Evolutionary conservation across 768 basidiomycete species (phyloP), one percentile per base, ranked within the genome.

Genomic region (Lactarius tabidus): DNA sequence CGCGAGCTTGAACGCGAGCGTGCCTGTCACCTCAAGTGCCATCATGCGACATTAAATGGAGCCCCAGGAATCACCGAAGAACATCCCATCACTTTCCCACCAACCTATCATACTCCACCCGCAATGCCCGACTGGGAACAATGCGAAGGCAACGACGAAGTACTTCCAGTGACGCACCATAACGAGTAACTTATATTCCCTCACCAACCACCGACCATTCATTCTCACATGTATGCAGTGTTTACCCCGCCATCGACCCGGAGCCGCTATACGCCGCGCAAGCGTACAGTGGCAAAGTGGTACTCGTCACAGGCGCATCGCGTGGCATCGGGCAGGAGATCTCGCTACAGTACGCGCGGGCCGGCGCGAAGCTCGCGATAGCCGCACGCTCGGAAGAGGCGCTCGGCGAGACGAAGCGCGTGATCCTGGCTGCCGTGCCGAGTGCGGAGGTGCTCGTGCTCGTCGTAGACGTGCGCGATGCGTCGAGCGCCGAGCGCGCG

Each of bases 101-200:
- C 6, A 0, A 31, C 28, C 29, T 9, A 10, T n/a, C n/a, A n/a
- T n/a, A n/a, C n/a, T n/a, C n/a, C 45, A 12, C 28, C 31, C 23
- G n/a, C 7, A 52, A 61, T 54, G 60, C 39, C 60, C 17, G 2
- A 2, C 10, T 18, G 29, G 28, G 38, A 61, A 6, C 41, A 43
- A 6, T 33, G 48, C 55, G 28, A 57, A 45, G 62, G 62, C 26
- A 29, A 57, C 17, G 62, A 65, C 28, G 64, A 65, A 51, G n/a
- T 55, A 20, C 63, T 64, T 17, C 63, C 58, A 10, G 58, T 65
- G 20, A 35, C 52, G 12, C 59, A 56, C 38, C 59, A 56, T 31
- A 26, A 36, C 35, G 64, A 60, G 64, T 45, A 48, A n/a, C n/a
- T n/a, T n/a, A n/a, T 36, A 9, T 54, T 53, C 2, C 20, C n/a